phyloP scores from a whole-genome alignment of 202 grass and related monocot species.

The Setaria viridis region DNA sequence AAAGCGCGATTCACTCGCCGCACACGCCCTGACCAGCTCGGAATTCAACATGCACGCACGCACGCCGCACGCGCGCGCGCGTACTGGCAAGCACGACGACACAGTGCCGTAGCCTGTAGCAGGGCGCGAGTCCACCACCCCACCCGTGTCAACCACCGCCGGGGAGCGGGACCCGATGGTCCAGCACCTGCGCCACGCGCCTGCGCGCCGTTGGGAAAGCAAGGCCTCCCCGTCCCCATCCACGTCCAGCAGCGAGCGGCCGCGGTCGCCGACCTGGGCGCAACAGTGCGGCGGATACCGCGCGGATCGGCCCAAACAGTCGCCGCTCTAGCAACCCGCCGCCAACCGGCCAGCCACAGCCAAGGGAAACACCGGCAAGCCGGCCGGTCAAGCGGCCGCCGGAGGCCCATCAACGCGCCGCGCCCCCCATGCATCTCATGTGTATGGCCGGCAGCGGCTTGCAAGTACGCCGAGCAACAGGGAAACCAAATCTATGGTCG shows the following conservation, averaged over 20 bases:
- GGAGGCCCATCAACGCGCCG: not conserved
- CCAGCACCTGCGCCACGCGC: not conserved
- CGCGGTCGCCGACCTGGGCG: slow-evolving; percentile 1
- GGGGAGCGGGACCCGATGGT: no score
- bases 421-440: not conserved
- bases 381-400: not conserved
- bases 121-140: not conserved
- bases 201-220: not conserved
- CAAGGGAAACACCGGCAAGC: not conserved
- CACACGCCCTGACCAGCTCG: no score
- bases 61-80: no score
- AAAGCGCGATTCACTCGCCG: no score
- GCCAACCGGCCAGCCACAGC: not conserved
- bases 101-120: no score
- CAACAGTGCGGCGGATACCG: slow-evolving; percentile 37
- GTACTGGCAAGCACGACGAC: not conserved
- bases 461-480: slow-evolving; percentile 11
- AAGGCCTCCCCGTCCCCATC: not conserved
- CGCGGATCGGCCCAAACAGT: slow-evolving; percentile 30
- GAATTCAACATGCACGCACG: no score
- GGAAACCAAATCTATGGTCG: not conserved
- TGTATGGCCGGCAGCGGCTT: no score
- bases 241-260: not conserved
- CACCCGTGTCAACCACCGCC: not conserved
- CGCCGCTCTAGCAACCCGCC: slow-evolving; percentile 19